Base-by-base conservation (phyloP, 2,329 filamentous ascomycete genomes). In the Graphilbum fragrans region DNA sequence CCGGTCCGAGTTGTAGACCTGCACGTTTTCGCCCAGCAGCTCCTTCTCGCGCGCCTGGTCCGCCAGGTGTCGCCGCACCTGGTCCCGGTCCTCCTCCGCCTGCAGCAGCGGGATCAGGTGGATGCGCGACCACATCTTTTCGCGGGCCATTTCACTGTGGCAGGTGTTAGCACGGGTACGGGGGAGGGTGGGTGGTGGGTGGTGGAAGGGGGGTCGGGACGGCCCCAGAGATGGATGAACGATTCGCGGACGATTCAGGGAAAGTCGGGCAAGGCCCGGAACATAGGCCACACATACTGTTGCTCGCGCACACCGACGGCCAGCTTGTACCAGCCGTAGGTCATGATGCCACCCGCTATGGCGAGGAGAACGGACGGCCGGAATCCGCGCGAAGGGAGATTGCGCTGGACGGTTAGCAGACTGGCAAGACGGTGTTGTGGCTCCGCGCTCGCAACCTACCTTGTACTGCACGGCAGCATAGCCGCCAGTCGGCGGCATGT, bases 41-140 rank as follows among this genome's bases (percentile, higher is more conserved):
- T 87, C 82, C 74, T 88, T 86, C 75, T 96, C 92, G 50, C 92
- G 76, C 50, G 79, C 80, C 73, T 86, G 79, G 63, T 94, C 86
- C 44, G 92, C 92, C 50, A 82, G 74, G 63, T 90, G 76, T 57
- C 90, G 74, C 51, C 92, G 77, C 49, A 94, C 88, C 60, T 90
- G 82, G 65, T 98, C 92, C 47, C 92, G 82, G 68, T 98, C 92
- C 63, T 94, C 87, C 60, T 98, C 92, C 43, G 92, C 92, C 62
- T 96, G 90, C 49, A 98, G 77, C 49, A 94, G 68, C 44, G 92
- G 92, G 56, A 90, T 92, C 49, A 98, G 73, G 66, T 96, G 79
- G 65, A 98, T 94, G 58, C 92, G 82, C 47, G 86, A 78, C 92
- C 92, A 98, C 77, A 94, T 92, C 72, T 96, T 98, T 60, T 98